A percentile compares a stretch with the other conserved stretches of the same genome.
Conservation (phyloP, 75 land plant species). For the Cryptomeria japonica region DNA sequence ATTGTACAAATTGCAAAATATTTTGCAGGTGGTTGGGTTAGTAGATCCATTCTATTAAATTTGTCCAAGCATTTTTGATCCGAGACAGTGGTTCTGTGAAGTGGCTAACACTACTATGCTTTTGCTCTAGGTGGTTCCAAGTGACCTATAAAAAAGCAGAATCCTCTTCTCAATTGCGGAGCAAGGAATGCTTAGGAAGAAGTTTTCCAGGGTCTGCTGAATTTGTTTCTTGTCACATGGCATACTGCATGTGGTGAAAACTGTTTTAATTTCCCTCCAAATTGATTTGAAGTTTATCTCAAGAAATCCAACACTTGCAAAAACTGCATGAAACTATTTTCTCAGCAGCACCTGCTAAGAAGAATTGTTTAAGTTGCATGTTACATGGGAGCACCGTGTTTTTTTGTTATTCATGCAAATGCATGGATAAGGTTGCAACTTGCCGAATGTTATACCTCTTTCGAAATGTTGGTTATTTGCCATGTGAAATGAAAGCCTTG, state of each 20-base stretch:
- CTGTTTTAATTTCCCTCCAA: background rate
- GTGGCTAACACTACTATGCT: background rate
- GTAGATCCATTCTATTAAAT: background rate
- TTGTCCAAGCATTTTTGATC: background rate
- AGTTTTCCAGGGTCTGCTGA: background rate
- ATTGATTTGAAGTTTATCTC: background rate
- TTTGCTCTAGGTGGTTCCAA: background rate
- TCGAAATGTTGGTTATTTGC: too few species aligned
- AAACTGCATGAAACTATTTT: background rate
- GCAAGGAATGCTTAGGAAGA: background rate
- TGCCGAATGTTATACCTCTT: background rate
- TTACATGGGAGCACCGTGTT: background rate
- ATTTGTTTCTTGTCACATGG: background rate
- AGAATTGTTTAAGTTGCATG: background rate
- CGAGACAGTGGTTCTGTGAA: background rate
- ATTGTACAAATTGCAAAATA: background rate
- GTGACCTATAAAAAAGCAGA: background rate
- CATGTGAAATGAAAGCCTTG: background rate
- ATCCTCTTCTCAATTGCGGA: background rate
- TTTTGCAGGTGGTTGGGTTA: background rate
- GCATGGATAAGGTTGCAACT: background rate
- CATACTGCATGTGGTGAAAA: background rate
- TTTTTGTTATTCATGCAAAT: background rate
- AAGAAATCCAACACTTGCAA: background rate
- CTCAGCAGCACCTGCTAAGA: background rate